Base-by-base conservation (phyloP, 2,329 filamentous ascomycete genomes). In the Ophiobolus disseminans region DNA sequence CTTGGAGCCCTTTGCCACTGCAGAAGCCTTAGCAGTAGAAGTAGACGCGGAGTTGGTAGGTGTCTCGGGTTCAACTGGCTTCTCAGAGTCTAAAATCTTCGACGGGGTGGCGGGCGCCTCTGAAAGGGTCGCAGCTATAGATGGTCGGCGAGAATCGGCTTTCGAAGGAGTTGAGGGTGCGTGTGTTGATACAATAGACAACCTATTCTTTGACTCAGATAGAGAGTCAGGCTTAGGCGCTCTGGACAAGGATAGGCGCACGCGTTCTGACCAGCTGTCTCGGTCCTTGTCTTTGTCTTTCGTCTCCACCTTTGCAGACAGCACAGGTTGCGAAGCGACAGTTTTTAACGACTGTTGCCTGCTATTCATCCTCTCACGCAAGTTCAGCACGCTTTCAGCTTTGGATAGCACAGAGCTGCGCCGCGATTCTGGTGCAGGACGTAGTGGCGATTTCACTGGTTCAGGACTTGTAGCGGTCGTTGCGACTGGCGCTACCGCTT, bases 301-400 rank as follows among this genome's bases (percentile, higher is more conserved):
- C 21, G 39, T 46, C 8, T 45, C 41, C 26, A 41, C 16, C 13
- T 49, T 48, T 3, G 51, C 38, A 4, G 63, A 63, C n/a, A 71
- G 20, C 0, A 53, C 48, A 14, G 66, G 66, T 14, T 68, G 66
- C 3, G 66, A 70, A 2, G 44, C 53, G 16, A 56, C 68, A 14
- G 54, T 53, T 38, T 70, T 70, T n/a, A 70, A 57, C 11, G 50
- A 40, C 45, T 63, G 63, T 34, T 63, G 63, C 37, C 52, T n/a
- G n/a, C n/a, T 63, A 3, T 23, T 48, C 14, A 58, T 60, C 17
- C 47, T 63, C 16, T 65, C 59, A 5, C 62, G 58, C 11, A 71
- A 46, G 38, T 63, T 64, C 39, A 63, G 57, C 3, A 60, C 60
- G 37, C 65, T 71, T 37, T 60, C 66, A 35, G 65, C 63, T 53